Percentiles rank a stretch among this genome's conserved stretches.
Conservation (phyloP, 176 grass and related monocot species). For the Puccinellia tenuiflora region DNA sequence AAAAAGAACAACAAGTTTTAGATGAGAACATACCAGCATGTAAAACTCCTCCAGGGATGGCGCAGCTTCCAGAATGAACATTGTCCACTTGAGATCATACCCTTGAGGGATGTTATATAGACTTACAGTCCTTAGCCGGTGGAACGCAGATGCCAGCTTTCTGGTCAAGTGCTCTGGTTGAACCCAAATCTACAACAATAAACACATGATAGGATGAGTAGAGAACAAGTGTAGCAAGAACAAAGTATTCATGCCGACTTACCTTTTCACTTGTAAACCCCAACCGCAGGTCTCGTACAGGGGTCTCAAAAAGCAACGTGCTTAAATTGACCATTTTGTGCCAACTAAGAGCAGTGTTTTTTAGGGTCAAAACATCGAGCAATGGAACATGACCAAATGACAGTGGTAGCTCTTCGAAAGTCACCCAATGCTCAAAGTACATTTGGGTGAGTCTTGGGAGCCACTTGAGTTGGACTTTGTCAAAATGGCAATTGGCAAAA, state of each 20-base stretch:
- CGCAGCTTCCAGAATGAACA: neutral
- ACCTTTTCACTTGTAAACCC: neutral
- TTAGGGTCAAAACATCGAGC: neutral
- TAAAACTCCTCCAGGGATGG: neutral
- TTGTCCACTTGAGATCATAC: neutral
- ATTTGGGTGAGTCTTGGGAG: too few species aligned
- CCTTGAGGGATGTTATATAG: neutral
- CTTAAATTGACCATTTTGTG: neutral
- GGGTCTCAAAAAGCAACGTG: neutral
- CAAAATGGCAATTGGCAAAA: too few species aligned
- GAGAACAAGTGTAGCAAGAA: neutral
- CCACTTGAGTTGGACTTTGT: too few species aligned
- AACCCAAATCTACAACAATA: neutral
- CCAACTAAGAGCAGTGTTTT: neutral
- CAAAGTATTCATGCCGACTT: neutral
- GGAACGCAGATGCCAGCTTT: neutral
- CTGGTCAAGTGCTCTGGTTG: neutral
- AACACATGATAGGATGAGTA: neutral
- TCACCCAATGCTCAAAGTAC: too few species aligned
- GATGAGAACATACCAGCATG: neutral
- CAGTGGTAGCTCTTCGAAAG: neutral
- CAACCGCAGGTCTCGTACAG: neutral
- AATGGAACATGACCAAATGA: neutral
- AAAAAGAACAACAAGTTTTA: too few species aligned
- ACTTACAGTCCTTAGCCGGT: neutral